These are phyloP conservation scores for Chlorella sorokiniana DNA, from an alignment of 139 green algal genomes.

Conservation along the genomic window DNA sequence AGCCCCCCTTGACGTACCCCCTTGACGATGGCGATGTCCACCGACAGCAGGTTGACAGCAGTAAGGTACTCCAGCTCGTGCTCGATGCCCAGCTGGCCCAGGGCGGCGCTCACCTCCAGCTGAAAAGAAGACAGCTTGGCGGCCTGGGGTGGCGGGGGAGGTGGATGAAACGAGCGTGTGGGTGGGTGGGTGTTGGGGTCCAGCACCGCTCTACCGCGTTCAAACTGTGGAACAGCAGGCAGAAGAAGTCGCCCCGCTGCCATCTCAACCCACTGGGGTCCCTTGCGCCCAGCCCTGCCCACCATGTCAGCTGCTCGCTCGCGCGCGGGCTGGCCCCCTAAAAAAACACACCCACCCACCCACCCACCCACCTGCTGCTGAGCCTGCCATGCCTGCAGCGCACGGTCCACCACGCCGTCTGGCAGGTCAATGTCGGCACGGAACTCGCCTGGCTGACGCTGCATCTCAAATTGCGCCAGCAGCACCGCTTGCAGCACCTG, in stretches of 20 bases:
- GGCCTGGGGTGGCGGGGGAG: not conserved
- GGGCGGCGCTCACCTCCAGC: constrained; percentile 42
- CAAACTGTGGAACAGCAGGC: too few relatives aligned
- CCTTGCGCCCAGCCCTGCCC: not conserved
- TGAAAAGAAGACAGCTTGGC: constrained; percentile 52
- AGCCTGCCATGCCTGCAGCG: constrained; percentile 37
- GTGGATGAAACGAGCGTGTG: too few relatives aligned
- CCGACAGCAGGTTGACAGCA: constrained; percentile 44
- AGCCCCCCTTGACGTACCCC: not conserved
- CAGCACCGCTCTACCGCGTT: too few relatives aligned
- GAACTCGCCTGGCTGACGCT: constrained; percentile 23
- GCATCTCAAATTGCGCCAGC: constrained; percentile 37
- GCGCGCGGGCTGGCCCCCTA: too few relatives aligned
- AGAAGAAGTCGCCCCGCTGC: too few relatives aligned
- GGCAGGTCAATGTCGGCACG: constrained; percentile 42
- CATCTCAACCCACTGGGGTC: too few relatives aligned
- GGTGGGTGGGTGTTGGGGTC: not conserved
- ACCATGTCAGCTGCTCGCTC: too few relatives aligned
- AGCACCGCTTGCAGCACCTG: constrained; percentile 46
- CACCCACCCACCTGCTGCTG: constrained; percentile 28
- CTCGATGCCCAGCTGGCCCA: constrained; percentile 46
- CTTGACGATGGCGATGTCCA: constrained; percentile 55
- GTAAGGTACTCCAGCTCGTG: constrained; percentile 53
- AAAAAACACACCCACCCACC: not conserved
- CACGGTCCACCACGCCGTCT: constrained; percentile 41